Evolutionary conservation across 2,329 filamentous ascomycete species (phyloP).

Genomic region (Tolypocladium capitatum): DNA sequence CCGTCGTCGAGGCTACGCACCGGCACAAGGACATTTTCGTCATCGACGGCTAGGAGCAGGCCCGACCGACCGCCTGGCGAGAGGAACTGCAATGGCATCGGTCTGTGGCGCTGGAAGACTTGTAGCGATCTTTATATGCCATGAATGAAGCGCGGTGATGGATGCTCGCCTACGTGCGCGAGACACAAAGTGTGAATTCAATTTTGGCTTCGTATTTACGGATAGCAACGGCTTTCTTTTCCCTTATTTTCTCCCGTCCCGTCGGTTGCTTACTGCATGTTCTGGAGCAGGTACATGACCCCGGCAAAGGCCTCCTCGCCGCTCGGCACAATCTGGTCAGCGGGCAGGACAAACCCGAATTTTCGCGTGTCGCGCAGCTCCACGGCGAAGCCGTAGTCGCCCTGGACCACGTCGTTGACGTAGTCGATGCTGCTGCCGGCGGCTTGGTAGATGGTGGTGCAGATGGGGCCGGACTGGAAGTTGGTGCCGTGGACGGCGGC

Average conservation of each 20-base stretch:
- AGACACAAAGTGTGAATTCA: background rate
- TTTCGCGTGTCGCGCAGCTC: conserved; percentile 24
- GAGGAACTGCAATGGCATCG: background rate
- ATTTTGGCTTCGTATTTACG: no score
- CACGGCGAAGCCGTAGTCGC: conserved; percentile 26
- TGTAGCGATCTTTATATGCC: background rate
- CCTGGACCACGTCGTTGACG: conserved; percentile 25
- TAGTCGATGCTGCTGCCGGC: conserved; percentile 33
- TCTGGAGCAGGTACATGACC: conserved; percentile 45
- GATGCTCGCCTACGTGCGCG: background rate
- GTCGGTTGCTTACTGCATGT: conserved; percentile 19
- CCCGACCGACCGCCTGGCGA: background rate
- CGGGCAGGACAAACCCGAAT: conserved; percentile 29
- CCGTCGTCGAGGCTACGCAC: conserved; percentile 78
- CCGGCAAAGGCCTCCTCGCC: conserved; percentile 30
- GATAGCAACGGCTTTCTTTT: no score
- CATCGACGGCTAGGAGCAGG: conserved; percentile 32
- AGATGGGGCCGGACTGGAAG: conserved; percentile 38
- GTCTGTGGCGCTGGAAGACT: background rate
- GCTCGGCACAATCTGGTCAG: conserved; percentile 27
- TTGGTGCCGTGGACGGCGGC: conserved; percentile 22
- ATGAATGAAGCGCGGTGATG: background rate
- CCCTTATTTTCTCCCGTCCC: no score
- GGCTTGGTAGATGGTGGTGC: conserved; percentile 47
- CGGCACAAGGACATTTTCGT: conserved; percentile 65